Conservation (phyloP, 345 rosid species). For the Eucalyptus polybractea region DNA sequence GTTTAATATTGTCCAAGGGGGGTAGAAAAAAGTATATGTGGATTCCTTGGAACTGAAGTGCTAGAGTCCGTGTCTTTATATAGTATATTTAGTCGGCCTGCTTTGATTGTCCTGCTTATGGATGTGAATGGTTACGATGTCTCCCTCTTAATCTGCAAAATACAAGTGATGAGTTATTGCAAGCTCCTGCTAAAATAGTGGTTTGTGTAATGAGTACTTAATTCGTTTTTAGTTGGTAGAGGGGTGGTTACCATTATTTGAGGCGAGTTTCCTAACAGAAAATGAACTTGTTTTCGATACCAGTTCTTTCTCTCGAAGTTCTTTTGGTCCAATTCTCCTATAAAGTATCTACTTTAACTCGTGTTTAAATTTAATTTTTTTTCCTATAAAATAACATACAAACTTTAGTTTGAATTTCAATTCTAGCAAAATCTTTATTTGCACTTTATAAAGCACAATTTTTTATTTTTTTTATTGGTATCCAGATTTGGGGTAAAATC, state of each 20-base stretch:
- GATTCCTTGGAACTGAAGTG: not conserved
- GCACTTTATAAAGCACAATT: not conserved
- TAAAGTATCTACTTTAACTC: not conserved
- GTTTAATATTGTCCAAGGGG: not conserved
- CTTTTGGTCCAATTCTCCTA: not conserved
- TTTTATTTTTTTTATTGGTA: not conserved
- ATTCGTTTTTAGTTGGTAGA: not conserved
- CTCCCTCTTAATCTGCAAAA: not conserved
- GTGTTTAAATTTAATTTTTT: not conserved
- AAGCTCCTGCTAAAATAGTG: not conserved
- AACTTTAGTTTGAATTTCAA: not conserved
- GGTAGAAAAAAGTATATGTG: not conserved
- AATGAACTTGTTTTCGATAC: not conserved
- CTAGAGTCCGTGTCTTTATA: not conserved
- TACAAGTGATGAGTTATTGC: not conserved
- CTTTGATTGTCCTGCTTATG: not conserved
- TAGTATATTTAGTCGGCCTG: not conserved
- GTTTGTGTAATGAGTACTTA: not conserved
- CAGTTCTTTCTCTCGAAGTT: not conserved
- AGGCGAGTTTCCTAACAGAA: not conserved
- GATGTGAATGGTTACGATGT: not conserved
- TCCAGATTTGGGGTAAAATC: not conserved
- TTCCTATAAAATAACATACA: not conserved
- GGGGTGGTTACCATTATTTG: not conserved
- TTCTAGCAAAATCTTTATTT: not conserved